Base-by-base conservation (phyloP, 1,139 yeast species). In the Kurtzmaniella quercitrusa region DNA sequence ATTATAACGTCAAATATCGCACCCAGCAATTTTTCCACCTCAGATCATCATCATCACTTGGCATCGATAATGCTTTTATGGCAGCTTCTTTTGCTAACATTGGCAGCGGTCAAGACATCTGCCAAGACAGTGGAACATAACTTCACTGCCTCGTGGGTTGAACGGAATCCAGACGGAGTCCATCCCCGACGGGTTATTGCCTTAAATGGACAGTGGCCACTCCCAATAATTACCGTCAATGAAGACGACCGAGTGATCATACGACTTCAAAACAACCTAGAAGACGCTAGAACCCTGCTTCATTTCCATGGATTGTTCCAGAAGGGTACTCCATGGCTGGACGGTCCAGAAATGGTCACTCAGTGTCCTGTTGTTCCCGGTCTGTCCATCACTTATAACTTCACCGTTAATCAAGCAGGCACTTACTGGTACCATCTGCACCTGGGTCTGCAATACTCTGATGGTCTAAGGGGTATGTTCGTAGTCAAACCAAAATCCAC, bases 401-500 rank as follows among this genome's bases (percentile, higher is more conserved):
- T 91, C 63, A 85, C 95, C 10, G 89, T 89, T 39, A 80, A 82
- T 60, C 96, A 91, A 62, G 77, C 74, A 40, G 98, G 98, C 50
- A 79, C 95, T 3, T 91, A 76, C 71, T 91, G 98, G 98, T 91
- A 91, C 70, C 98, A 91, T 64, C 85, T 96, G 12, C 98, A 91
- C 65, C 78, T 87, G 23, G 75, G 78, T 11, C 84, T 87, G 47
- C 95, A 90, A 61, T 91, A 90, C 58, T 87, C 93, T 56, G 97
- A 91, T 62, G 98, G 98, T 50, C 77, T 90, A 72, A 79, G 96
- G 62, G 96, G 89, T 50, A 66, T 85, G 34, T 75, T 91, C 50
- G 76, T 91, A 46, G 82, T 91, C 51, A 75, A 71, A 45, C 78
- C 79, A 8, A 34, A 34, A 21, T n/a, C 4, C 3, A n/a, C 27